Percentiles rank a stretch among this genome's conserved stretches.
Conservation (phyloP, 371 early-diverging fungal genomes). For the Smittium mucronatum region DNA sequence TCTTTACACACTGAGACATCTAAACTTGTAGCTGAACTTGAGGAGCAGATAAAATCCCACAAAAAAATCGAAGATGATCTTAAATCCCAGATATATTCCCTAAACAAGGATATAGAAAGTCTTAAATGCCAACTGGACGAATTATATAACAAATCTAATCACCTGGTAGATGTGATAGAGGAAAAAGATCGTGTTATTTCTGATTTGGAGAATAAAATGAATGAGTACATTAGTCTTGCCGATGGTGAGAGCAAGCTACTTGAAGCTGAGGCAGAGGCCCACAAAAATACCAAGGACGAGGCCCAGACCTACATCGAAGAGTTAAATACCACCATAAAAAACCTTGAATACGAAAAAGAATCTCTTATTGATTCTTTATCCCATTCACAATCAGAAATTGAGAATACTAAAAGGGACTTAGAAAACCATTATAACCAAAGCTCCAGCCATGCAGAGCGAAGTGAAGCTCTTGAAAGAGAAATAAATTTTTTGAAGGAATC, state of each 20-base stretch:
- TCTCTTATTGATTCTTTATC: slow-evolving; percentile 39
- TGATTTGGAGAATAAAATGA: background rate
- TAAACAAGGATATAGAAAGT: slow-evolving; percentile 12
- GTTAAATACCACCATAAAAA: slow-evolving; percentile 49
- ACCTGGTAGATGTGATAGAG: slow-evolving; percentile 4
- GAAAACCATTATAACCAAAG: slow-evolving; percentile 65
- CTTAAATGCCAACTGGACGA: slow-evolving; percentile 10
- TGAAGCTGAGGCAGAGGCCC: slow-evolving; percentile 22
- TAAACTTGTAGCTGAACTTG: slow-evolving; percentile 37
- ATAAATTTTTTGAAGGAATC: slow-evolving; percentile 45
- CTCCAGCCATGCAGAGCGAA: slow-evolving; percentile 50
- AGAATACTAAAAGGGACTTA: slow-evolving; percentile 41
- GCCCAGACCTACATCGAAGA: slow-evolving; percentile 37
- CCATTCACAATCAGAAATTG: slow-evolving; percentile 49
- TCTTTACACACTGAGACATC: slow-evolving; percentile 39
- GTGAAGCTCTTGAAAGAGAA: slow-evolving; percentile 65
- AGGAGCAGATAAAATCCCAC: slow-evolving; percentile 36
- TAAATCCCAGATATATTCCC: slow-evolving; percentile 15
- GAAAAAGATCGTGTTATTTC: background rate
- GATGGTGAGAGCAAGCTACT: slow-evolving; percentile 34
- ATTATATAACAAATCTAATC: background rate
- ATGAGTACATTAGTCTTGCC: slow-evolving; percentile 17
- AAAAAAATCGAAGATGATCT: slow-evolving; percentile 41
- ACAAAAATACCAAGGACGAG: slow-evolving; percentile 13
- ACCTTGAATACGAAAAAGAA: slow-evolving; percentile 42